A percentile compares a stretch with the other conserved stretches of the same genome.
phyloP scores from a whole-genome alignment of 2,329 filamentous ascomycete genomes.

The Bipolaris sorokiniana region DNA sequence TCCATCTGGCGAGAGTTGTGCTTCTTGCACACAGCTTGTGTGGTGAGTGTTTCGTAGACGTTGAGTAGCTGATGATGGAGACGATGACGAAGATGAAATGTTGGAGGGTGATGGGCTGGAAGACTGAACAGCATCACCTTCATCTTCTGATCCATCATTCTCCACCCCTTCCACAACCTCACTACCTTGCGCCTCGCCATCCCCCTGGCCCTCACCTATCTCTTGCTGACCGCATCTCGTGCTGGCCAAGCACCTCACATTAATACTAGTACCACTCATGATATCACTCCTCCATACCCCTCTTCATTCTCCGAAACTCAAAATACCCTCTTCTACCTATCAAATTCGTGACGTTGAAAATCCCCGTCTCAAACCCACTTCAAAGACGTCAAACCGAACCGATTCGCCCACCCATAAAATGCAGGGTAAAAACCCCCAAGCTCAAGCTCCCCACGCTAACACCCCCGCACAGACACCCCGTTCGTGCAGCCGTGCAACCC shows the following conservation, averaged over 20 bases:
- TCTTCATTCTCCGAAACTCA: too few relatives aligned
- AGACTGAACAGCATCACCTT: background rate
- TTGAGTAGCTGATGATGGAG: background rate
- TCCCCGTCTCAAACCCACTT: background rate
- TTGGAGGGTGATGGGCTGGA: background rate
- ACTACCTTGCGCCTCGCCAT: background rate
- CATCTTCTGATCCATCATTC: background rate
- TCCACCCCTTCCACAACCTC: background rate
- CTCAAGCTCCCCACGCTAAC: constrained; percentile 4
- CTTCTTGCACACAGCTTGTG: constrained; percentile 39
- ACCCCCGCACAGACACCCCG: constrained; percentile 32
- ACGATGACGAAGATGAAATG: constrained; percentile 5
- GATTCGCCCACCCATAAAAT: background rate
- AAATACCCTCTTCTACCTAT: too few relatives aligned
- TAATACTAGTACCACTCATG: constrained; percentile 25
- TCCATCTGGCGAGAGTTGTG: constrained; percentile 57
- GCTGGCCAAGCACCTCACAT: constrained; percentile 31
- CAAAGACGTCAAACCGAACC: too few relatives aligned
- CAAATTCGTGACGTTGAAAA: too few relatives aligned
- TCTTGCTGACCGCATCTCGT: constrained; percentile 16
- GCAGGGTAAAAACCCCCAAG: background rate
- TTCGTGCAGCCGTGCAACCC: constrained; percentile 1
- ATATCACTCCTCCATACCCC: constrained; percentile 8
- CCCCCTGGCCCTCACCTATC: background rate
- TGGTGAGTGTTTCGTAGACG: background rate